Base-by-base conservation (phyloP, 305 asterid genomes). In the Fraxinus nigra region DNA sequence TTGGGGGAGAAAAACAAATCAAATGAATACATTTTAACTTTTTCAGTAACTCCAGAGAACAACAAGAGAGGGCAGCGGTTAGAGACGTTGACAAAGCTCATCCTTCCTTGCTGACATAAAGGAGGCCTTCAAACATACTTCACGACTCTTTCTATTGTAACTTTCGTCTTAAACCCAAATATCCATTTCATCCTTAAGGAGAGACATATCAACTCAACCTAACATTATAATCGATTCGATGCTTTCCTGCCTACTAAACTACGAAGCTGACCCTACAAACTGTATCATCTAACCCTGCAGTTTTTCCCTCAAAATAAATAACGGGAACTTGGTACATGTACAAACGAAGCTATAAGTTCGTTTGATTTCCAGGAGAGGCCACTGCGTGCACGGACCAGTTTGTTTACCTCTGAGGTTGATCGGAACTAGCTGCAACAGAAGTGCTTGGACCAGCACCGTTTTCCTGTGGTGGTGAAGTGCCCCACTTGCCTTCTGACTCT, bases 401-500 rank as follows among this genome's bases (percentile, higher is more conserved):
- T 28, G 75, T 69, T 72, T 34, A 72, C 76, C 76, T 72, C 76
- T 72, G 76, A 72, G 48, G 76, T 72, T 72, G 76, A 34, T 72
- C 76, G 3, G 76, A 72, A 34, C 46, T 72, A 34, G 48, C 76
- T 72, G 46, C 76, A 16, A 38, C 76, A n/a, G 76, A 34, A 72
- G 76, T 34, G 48, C 76, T 72, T 33, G 76, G 76, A 72, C 76
- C 76, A 72, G 56, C 72, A 13, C 84, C 84, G 37, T 82, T 76
- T 28, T 82, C 84, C 46, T 61, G 81, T 7, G 81, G 63, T 3
- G 84, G 72, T 4, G 80, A 65, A 32, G 69, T 75, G n/a, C 84
- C 84, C 84, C 84, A 82, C 46, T 82, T 82, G 75, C 75, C 77
- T 43, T 82, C 84, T 1, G 81, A 40, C 54, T 82, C 84, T 26